Evolutionary conservation across 805 yeast species (phyloP).

Genomic region (Hanseniaspora nectarophila): DNA sequence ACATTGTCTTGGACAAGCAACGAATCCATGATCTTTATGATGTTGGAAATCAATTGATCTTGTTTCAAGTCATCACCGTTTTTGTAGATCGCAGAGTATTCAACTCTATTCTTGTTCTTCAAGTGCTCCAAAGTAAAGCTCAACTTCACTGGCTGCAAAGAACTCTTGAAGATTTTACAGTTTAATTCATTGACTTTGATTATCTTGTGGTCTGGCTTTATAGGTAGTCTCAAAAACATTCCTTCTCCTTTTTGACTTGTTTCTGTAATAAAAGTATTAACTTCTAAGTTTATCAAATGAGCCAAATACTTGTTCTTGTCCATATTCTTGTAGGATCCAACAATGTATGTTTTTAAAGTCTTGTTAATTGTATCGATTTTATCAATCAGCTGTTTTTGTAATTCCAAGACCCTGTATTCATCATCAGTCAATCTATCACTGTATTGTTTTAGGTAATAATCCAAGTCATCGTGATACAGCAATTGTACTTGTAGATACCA

Average conservation of each 20-base stretch:
- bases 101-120: slow-evolving; percentile 38
- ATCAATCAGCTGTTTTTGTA: slow-evolving; percentile 1
- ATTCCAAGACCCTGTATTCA: background rate
- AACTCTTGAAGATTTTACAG: slow-evolving; percentile 79
- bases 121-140: slow-evolving; percentile 34
- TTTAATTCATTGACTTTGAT: slow-evolving; percentile 70
- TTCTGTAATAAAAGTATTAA: slow-evolving; percentile 31
- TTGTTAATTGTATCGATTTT: slow-evolving; percentile 2
- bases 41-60: slow-evolving; percentile 93
- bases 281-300: slow-evolving; percentile 30
- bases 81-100: slow-evolving; percentile 78
- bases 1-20: slow-evolving; percentile 78
- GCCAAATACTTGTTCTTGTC: slow-evolving; percentile 61
- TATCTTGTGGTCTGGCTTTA: slow-evolving; percentile 7
- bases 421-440: background rate
- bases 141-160: slow-evolving; percentile 77
- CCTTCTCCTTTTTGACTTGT: slow-evolving; percentile 35
- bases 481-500: slow-evolving; percentile 85
- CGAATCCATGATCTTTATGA: slow-evolving; percentile 81
- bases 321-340: slow-evolving; percentile 5
- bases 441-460: background rate
- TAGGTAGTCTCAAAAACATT: slow-evolving; percentile 35
- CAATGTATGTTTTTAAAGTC: background rate
- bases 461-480: background rate
- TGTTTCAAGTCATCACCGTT: slow-evolving; percentile 91